Percentiles rank a stretch among this genome's conserved stretches.
These are phyloP conservation scores for Capronia americana DNA, from an alignment of 2,329 filamentous ascomycete genomes.

Conservation along the genomic window DNA sequence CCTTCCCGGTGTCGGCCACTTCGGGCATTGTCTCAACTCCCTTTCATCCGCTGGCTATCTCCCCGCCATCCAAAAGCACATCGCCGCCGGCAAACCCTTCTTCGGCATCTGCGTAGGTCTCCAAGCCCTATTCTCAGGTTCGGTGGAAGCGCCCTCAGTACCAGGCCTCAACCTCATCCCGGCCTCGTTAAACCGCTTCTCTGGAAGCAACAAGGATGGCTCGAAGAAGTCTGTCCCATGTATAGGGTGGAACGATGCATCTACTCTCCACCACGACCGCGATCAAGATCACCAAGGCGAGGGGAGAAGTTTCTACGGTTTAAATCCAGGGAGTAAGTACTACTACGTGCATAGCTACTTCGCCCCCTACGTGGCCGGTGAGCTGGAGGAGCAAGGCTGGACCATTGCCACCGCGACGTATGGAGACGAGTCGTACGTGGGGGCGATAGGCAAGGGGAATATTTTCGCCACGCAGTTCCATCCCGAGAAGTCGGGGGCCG, in stretches of 20 bases:
- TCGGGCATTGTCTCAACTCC: conserved; percentile 91
- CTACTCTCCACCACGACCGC: conserved; percentile 55
- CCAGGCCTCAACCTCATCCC: conserved; percentile 78
- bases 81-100: conserved; percentile 90
- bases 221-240: conserved; percentile 76
- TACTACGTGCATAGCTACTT: conserved; percentile 99
- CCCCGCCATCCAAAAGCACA: conserved; percentile 80
- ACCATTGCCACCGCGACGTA: conserved; percentile 89
- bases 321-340: conserved; percentile 86
- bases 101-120: conserved; percentile 97
- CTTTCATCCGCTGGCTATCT: conserved; percentile 82
- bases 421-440: conserved; percentile 86
- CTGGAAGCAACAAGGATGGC: conserved; percentile 37
- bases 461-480: conserved; percentile 95
- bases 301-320: conserved; percentile 71
- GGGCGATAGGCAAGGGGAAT: conserved; percentile 84
- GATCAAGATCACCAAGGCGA: conserved; percentile 5
- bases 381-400: conserved; percentile 84
- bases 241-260: conserved; percentile 97
- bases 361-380: conserved; percentile 73
- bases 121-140: conserved; percentile 87
- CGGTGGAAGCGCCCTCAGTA: conserved; percentile 75
- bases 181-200: conserved; percentile 77
- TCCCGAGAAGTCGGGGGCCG: conserved; percentile 93
- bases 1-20: conserved; percentile 94